Base-by-base conservation (phyloP, 345 rosid species). In the Hibiscus trionum region DNA sequence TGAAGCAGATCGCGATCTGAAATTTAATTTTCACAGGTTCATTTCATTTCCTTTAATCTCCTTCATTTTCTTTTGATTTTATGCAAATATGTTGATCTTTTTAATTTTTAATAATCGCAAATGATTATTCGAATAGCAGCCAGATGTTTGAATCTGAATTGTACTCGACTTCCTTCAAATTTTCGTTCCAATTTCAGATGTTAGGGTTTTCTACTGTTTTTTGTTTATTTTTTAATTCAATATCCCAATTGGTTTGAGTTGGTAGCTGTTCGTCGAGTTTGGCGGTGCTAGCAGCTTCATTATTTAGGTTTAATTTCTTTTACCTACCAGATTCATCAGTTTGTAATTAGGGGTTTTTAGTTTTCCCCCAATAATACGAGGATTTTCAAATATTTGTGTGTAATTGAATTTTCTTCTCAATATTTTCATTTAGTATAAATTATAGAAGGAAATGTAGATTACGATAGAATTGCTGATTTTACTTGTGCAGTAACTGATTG, bases 1-100 rank as follows among this genome's bases (percentile, higher is more conserved):
- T 39, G 76, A 29, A 53, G 70, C 70, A 66, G 73, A 66, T 79
- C 78, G 64, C 47, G 56, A 62, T 79, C 62, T 44, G 70, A n/a
- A 61, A 53, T 29, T 24, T 21, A 44, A 5, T 24, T 19, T 8
- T 29, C 16, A 15, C 56, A 68, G 75, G 72, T 73, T 24, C 2
- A 3, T 29, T 65, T 44, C n/a, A 5, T 66, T 15, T 46, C 50
- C 15, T 49, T 49, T 49, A 37, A 42, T 16, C 15, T 3, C 12
- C 35, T 7, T 24, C 8, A 1, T 39, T n/a, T 15, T 58, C 64
- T 59, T 11, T 39, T 47, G 17, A 68, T 57, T 49, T 29, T 56
- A 44, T 7, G n/a, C 12, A 29, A 12, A 17, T 46, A 5, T 3
- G 11, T 70, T 5, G 16, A 58, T 5, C 11, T 60, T 4, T 42